These are phyloP conservation scores for Brachypodium distachyon DNA, from an alignment of 202 grass and related monocot species.

Conservation along the genomic window DNA sequence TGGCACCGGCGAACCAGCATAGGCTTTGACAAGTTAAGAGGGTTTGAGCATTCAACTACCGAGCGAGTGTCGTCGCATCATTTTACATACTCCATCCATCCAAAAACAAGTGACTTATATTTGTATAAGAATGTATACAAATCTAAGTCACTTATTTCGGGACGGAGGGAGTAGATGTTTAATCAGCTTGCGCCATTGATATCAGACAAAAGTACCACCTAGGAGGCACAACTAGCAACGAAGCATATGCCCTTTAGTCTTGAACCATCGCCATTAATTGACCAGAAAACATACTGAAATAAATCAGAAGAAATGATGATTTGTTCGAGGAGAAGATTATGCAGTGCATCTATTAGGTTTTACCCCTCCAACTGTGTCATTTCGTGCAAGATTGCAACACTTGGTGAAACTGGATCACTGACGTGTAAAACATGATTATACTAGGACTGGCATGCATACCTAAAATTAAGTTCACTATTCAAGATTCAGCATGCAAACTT, in stretches of 20 bases:
- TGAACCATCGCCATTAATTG: not conserved
- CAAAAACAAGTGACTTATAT: too few species aligned
- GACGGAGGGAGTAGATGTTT: too few species aligned
- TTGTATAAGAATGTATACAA: too few species aligned
- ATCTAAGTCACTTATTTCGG: too few species aligned
- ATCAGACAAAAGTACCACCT: not conserved
- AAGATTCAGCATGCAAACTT: conserved; percentile 20
- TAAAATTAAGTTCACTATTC: not conserved
- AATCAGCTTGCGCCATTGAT: not conserved
- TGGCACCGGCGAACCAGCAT: too few species aligned
- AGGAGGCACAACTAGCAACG: not conserved
- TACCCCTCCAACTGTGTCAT: not conserved
- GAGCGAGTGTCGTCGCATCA: too few species aligned
- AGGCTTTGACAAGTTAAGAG: too few species aligned
- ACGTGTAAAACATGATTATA: not conserved
- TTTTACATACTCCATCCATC: too few species aligned
- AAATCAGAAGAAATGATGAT: not conserved
- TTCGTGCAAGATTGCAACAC: conserved; percentile 2
- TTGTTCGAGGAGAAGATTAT: not conserved
- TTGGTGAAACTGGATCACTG: not conserved
- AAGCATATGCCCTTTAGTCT: not conserved
- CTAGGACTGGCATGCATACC: not conserved
- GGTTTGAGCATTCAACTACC: too few species aligned
- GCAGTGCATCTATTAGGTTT: not conserved
- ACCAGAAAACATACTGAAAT: not conserved